A percentile compares a stretch with the other conserved stretches of the same genome.
Conservation (phyloP, 176 grass and related monocot genomes). For the Oryza coarctata region DNA sequence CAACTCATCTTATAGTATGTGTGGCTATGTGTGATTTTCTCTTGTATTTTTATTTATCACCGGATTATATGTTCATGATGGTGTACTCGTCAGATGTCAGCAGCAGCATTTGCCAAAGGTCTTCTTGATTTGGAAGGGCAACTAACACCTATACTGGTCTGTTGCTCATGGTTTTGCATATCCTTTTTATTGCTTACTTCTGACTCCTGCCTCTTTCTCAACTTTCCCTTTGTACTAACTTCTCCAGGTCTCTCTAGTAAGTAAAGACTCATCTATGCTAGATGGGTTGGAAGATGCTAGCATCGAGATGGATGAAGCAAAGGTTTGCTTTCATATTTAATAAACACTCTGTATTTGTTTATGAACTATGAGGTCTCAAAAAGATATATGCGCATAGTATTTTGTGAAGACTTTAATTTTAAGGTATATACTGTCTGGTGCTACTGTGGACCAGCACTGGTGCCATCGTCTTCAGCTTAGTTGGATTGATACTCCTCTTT, state of each 20-base stretch:
- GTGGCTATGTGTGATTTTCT: conserved; percentile 1
- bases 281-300: conserved; percentile 99
- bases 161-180: conserved; percentile 24
- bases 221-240: conserved; percentile 25
- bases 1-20: conserved; percentile 20
- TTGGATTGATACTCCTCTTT: background rate
- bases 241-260: conserved; percentile 93
- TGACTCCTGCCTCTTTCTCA: background rate
- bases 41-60: conserved; percentile 10
- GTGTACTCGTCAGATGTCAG: conserved; percentile 74
- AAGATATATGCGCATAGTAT: background rate
- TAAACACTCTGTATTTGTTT: background rate
- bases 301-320: conserved; percentile 93
- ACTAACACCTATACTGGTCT: conserved; percentile 95
- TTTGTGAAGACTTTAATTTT: conserved; percentile 3
- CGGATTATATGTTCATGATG: conserved; percentile 12
- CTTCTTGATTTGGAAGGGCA: conserved; percentile 99
- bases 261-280: conserved; percentile 99
- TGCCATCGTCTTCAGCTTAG: background rate
- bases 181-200: conserved; percentile 33
- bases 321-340: conserved; percentile 68
- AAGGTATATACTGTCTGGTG: background rate
- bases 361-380: background rate
- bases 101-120: conserved; percentile 99
- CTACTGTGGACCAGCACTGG: background rate